Percentiles rank a stretch among this genome's conserved stretches.
Conservation (phyloP, 2,329 filamentous ascomycete species). For the Alternaria hordeiaustralica region DNA sequence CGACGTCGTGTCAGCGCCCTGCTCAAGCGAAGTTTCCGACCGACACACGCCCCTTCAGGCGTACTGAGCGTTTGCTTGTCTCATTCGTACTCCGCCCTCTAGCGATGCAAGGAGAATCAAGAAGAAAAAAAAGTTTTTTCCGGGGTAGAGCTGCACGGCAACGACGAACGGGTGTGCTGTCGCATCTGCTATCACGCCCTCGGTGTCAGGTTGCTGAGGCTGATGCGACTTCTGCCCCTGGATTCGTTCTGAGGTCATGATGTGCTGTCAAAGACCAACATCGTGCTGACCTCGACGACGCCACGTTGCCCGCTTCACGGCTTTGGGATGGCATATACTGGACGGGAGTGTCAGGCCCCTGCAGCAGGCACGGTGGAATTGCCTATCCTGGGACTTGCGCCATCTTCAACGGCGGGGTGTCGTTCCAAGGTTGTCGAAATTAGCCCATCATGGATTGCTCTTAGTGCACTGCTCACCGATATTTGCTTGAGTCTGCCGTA, state of each 20-base stretch:
- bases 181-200: constrained; percentile 11
- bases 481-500: constrained; percentile 34
- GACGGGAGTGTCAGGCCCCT: constrained; percentile 28
- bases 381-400: constrained; percentile 32
- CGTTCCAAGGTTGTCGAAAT: constrained; percentile 35
- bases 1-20: constrained; percentile 40
- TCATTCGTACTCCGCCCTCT: constrained; percentile 24
- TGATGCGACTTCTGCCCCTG: constrained; percentile 14
- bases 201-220: constrained; percentile 14
- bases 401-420: constrained; percentile 33
- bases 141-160: constrained; percentile 2
- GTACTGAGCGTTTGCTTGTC: constrained; percentile 27
- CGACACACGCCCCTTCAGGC: constrained; percentile 20
- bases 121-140: not conserved
- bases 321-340: constrained; percentile 16
- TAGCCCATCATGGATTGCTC: constrained; percentile 27
- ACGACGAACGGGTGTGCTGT: constrained; percentile 14
- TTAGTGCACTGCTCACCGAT: constrained; percentile 40
- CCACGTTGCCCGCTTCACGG: constrained; percentile 24
- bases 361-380: constrained; percentile 35
- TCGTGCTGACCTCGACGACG: constrained; percentile 30
- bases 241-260: constrained; percentile 12
- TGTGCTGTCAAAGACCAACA: constrained; percentile 23
- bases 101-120: constrained; percentile 19
- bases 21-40: constrained; percentile 27